Evolutionary conservation across 1,139 yeast species (phyloP).

Genomic region (Diutina sp.): DNA sequence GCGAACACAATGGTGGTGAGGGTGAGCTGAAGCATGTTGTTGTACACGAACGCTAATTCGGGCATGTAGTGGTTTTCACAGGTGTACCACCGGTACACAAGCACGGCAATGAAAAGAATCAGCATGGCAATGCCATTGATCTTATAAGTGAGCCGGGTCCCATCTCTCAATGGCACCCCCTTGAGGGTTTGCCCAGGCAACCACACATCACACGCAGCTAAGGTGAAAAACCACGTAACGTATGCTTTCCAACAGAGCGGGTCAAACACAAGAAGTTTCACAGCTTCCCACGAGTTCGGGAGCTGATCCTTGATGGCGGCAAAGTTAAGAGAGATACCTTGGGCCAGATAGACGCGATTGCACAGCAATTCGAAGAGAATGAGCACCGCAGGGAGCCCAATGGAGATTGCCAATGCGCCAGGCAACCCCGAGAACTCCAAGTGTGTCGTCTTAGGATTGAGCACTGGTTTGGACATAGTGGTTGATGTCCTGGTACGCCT

Average conservation of each 20-base stretch:
- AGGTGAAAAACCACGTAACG: constrained; percentile 57
- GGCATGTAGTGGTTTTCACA: constrained; percentile 49
- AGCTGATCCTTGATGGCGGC: constrained; percentile 16
- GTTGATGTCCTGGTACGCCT: no score
- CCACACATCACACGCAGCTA: constrained; percentile 50
- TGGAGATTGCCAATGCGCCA: constrained; percentile 59
- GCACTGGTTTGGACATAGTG: background rate
- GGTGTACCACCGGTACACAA: constrained; percentile 37
- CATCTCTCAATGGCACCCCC: constrained; percentile 72
- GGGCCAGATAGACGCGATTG: constrained; percentile 41
- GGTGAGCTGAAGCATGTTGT: constrained; percentile 53
- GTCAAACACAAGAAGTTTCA: constrained; percentile 20
- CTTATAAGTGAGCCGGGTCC: constrained; percentile 54
- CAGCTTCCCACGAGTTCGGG: constrained; percentile 14
- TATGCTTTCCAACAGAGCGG: constrained; percentile 49
- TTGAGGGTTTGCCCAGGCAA: constrained; percentile 60
- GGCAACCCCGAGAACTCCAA: constrained; percentile 67
- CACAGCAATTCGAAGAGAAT: constrained; percentile 44
- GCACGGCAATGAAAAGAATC: constrained; percentile 27
- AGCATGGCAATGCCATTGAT: constrained; percentile 68
- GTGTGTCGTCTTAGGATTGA: constrained; percentile 63
- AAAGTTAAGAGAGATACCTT: constrained; percentile 34
- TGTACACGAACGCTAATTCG: constrained; percentile 65
- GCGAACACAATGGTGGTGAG: constrained; percentile 55
- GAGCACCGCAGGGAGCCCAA: constrained; percentile 56